These are phyloP conservation scores for Withania somnifera DNA, from an alignment of 305 asterid species.

Conservation along the genomic window DNA sequence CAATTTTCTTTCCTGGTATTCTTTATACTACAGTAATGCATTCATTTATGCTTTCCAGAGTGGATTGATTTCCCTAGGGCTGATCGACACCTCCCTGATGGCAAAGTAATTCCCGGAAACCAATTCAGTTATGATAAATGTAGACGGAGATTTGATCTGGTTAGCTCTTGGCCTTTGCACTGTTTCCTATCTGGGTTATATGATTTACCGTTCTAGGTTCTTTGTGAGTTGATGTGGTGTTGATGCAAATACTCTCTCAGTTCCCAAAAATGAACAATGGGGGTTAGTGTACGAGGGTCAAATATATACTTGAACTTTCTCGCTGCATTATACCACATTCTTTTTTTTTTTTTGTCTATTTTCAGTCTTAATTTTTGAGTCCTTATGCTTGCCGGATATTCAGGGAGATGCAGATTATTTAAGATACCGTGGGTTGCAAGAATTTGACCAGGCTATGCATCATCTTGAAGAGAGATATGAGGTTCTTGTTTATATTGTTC, in stretches of 20 bases:
- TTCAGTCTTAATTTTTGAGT: neutral
- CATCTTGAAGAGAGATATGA: slow-evolving; percentile 84
- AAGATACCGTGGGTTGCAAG: slow-evolving; percentile 88
- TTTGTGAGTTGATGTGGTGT: neutral
- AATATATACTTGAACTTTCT: neutral
- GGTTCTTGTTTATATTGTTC: slow-evolving; percentile 34
- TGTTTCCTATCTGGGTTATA: neutral
- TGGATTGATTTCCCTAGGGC: slow-evolving; percentile 99
- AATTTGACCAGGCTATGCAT: slow-evolving; percentile 97
- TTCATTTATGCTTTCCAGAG: slow-evolving; percentile 37
- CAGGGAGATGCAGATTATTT: slow-evolving; percentile 89
- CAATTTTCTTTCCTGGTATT: neutral
- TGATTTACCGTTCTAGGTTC: neutral
- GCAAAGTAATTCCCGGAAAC: slow-evolving; percentile 64
- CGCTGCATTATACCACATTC: neutral
- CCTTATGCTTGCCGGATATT: slow-evolving; percentile 20
- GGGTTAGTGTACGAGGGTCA: neutral
- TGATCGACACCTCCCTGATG: slow-evolving; percentile 76
- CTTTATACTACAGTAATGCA: slow-evolving; percentile 2
- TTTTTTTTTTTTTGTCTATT: neutral
- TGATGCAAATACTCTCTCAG: neutral
- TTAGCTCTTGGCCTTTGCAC: slow-evolving; percentile 16
- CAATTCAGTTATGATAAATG: slow-evolving; percentile 83
- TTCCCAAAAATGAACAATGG: neutral
- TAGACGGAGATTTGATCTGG: slow-evolving; percentile 98